These are phyloP conservation scores for Neurospora africana DNA, from an alignment of 495 filamentous ascomycete species.

Conservation along the genomic window DNA sequence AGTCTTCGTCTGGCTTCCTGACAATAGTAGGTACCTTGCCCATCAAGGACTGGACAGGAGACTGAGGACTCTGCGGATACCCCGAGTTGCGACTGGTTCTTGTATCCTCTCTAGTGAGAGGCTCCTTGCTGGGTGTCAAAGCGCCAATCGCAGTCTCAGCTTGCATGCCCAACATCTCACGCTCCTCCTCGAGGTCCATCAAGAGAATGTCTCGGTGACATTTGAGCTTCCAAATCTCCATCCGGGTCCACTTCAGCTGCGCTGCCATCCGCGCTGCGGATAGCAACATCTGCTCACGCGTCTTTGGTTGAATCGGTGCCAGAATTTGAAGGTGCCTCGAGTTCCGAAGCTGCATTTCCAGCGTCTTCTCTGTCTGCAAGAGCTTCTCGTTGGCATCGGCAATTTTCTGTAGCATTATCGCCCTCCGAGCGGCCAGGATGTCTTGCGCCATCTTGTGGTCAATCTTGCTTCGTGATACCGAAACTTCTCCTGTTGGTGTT, in stretches of 20 bases:
- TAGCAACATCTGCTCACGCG: slow-evolving; percentile 73
- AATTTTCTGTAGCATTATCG: slow-evolving; percentile 76
- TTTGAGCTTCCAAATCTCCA: slow-evolving; percentile 85
- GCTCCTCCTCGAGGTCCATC: slow-evolving; percentile 75
- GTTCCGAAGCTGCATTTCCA: slow-evolving; percentile 77
- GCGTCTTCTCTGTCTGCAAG: slow-evolving; percentile 54
- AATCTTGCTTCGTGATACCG: slow-evolving; percentile 54
- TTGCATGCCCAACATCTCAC: slow-evolving; percentile 26
- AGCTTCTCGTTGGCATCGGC: slow-evolving; percentile 75
- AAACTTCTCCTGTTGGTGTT: slow-evolving; percentile 59
- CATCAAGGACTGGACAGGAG: slow-evolving; percentile 21
- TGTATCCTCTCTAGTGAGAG: slow-evolving; percentile 18
- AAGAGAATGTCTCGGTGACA: slow-evolving; percentile 84
- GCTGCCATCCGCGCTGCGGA: slow-evolving; percentile 79
- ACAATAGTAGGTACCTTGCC: slow-evolving; percentile 18
- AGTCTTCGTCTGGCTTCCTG: slow-evolving; percentile 22
- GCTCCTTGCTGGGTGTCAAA: slow-evolving; percentile 9
- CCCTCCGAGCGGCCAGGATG: slow-evolving; percentile 65
- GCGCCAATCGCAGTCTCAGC: slow-evolving; percentile 14
- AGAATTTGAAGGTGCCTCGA: slow-evolving; percentile 86
- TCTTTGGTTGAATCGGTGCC: slow-evolving; percentile 77
- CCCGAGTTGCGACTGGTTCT: slow-evolving; percentile 14
- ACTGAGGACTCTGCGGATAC: slow-evolving; percentile 21
- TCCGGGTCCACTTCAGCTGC: slow-evolving; percentile 83
- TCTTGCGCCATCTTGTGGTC: slow-evolving; percentile 73